Base-by-base conservation (phyloP, 352 stramenopile species). In the Phytophthora chlamydospora region DNA sequence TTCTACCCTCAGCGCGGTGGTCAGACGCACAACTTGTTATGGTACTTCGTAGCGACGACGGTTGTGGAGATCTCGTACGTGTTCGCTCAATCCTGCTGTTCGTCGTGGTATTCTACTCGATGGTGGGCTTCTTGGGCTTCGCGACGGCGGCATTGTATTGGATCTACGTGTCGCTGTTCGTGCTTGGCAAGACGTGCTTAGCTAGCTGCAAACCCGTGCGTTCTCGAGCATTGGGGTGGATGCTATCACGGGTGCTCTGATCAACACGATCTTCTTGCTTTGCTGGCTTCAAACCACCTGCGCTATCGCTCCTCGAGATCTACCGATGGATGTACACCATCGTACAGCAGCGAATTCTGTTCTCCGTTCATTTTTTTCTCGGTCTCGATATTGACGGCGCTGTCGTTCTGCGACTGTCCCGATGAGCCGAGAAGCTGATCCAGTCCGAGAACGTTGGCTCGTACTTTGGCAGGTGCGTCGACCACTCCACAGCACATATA, bases 321-420 rank as follows among this genome's bases (percentile, higher is more conserved):
- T 53, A 53, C 46, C 41, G 42, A 33, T 53, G 44, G 44, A 27
- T 52, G 7, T 52, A 52, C 44, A 52, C 45, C 29, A 52, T 52
- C 16, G 45, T 41, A 5, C 45, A 29, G n/a, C 45, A 52, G 45
- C 33, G 45, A 16, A n/a, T n/a, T n/a, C n/a, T n/a, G n/a, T n/a
- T n/a, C n/a, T n/a, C n/a, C n/a, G n/a, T n/a, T n/a, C n/a, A n/a
- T n/a, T n/a, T n/a, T n/a, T n/a, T 52, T 52, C 16, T 40, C 29
- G 21, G 31, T 52, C 45, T 40, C 29, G n/a, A 52, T 52, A 29
- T 11, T 52, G 45, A 40, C 45, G 45, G 45, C 45, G 45, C 45
- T 41, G 29, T 29, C 40, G 12, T 41, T 52, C 31, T 52, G 45
- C 24, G 45, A 52, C 45, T 52, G 31, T 17, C 31, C 45, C 27